Base-by-base conservation (phyloP, 257 asterid genomes). In the Solanum dulcamara region DNA sequence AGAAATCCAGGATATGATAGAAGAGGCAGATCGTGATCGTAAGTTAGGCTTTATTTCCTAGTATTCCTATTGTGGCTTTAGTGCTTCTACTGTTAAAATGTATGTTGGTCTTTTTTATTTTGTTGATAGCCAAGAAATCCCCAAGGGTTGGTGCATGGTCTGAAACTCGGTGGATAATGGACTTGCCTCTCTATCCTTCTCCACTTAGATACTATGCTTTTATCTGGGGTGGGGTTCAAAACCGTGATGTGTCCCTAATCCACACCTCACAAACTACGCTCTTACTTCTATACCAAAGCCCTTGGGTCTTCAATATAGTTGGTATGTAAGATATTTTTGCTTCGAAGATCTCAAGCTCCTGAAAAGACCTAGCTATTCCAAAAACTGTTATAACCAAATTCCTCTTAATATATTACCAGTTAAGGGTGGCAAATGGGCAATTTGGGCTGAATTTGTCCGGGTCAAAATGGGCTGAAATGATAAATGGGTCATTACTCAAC, bases 11-110 rank as follows among this genome's bases (percentile, higher is more conserved):
- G 97, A 93, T 85, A 96, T 96, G 99, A 88, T 95, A 60, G 94
- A 91, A 24, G 98, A 93, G 89, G 98, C 99, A 48, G 98, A 96
- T 81, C 95, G 93, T 42, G 99, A 96, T 77, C 92, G 99, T 96
- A 93, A 92, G 98, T 89, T 88, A 83, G 40, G 88, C 66, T 68
- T 84, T 44, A 32, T 85, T 32, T 37, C 83, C 57, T 44, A 77
- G 62, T 77, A 20, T 80, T 75, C 82, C 40, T 44, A 11, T 35
- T 55, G 67, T 48, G 85, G 67, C 46, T 67, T 86, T 79, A n/a
- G 38, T 42, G 64, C 7, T 80, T 38, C 24, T 66, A 44, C 26
- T 40, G 59, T 37, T 38, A 11, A 55, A 28, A 30, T 12, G 10
- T 53, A 5, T 28, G 14, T 22, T 24, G 40, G 40, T 8, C 6